Base-by-base conservation (phyloP, 306 rosid species). In the Cajanus cajan region DNA sequence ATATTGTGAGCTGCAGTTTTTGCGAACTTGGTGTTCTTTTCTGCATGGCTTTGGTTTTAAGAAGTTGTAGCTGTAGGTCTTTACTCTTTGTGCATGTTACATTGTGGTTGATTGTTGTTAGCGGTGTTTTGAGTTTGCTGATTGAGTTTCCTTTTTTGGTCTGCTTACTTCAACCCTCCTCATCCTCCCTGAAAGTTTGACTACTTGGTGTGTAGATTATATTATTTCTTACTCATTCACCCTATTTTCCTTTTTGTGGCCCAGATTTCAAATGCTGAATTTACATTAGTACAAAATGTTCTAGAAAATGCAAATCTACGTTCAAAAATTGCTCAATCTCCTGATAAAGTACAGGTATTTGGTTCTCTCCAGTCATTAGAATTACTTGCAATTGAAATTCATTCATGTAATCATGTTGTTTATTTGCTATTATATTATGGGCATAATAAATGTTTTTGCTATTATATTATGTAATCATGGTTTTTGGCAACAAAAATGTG, bases 311-410 rank as follows among this genome's bases (percentile, higher is more conserved):
- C 88, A 74, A 92, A 86, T 77, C 83, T 92, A 73, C 95, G 91
- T 18, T 90, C 97, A 9, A 90, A 82, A 84, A 78, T 94, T 63
- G 93, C 86, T 39, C 97, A 94, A 25, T 94, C 98, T 10, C 98
- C 97, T 33, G 95, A 94, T 86, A 94, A 90, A 85, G 78, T 94
- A 79, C 93, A 92, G 97, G 97, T 94, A 85, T 50, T 66, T 41
- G 50, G 25, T 73, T 65, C 36, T 34, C 16, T 5, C 14, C 43
- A 6, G 12, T 54, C n/a, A 37, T 78, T 63, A 19, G 50, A 44
- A 48, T 41, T 6, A 16, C 55, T 67, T 41, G 65, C 52, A 3
- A 70, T n/a, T 65, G 16, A 76, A 62, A 45, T 21, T 14, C 6
- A 34, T 31, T 71, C 31, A 4, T 66, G 65, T 73, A 34, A 21